Evolutionary conservation across 345 rosid species (phyloP).

Genomic region (Corchorus olitorius): DNA sequence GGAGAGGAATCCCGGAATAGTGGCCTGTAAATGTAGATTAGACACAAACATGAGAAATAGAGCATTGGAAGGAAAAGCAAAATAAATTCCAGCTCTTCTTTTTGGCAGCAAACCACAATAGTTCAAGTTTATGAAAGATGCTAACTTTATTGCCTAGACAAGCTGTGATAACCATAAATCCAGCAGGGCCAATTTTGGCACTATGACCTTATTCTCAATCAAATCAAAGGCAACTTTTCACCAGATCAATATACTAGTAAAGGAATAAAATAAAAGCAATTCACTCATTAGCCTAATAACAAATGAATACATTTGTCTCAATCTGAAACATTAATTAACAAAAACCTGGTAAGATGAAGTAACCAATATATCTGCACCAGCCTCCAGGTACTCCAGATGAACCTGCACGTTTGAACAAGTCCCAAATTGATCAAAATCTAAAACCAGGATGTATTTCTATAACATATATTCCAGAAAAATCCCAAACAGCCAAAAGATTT

Average conservation of each 20-base stretch:
- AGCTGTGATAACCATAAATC: background rate
- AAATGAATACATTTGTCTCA: background rate
- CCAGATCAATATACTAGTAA: background rate
- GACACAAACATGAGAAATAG: background rate
- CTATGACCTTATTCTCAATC: background rate
- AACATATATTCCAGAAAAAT: background rate
- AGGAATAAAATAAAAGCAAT: background rate
- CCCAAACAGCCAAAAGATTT: background rate
- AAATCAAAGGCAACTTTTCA: background rate
- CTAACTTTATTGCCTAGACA: background rate
- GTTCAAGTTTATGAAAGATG: background rate
- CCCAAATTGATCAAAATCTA: background rate
- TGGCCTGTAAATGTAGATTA: conserved; percentile 50
- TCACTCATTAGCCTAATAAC: background rate
- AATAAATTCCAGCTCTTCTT: background rate
- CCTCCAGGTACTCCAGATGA: conserved; percentile 85
- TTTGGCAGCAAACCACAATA: background rate
- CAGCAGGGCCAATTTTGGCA: background rate
- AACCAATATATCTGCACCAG: conserved; percentile 88
- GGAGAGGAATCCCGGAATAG: conserved; percentile 81
- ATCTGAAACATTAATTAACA: background rate
- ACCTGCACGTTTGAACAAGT: conserved; percentile 45
- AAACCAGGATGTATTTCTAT: background rate
- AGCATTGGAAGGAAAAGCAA: background rate
- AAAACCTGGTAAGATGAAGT: conserved; percentile 94